These are phyloP conservation scores for Cicer chorassanicum DNA, from an alignment of 306 rosid genomes.

Conservation along the genomic window DNA sequence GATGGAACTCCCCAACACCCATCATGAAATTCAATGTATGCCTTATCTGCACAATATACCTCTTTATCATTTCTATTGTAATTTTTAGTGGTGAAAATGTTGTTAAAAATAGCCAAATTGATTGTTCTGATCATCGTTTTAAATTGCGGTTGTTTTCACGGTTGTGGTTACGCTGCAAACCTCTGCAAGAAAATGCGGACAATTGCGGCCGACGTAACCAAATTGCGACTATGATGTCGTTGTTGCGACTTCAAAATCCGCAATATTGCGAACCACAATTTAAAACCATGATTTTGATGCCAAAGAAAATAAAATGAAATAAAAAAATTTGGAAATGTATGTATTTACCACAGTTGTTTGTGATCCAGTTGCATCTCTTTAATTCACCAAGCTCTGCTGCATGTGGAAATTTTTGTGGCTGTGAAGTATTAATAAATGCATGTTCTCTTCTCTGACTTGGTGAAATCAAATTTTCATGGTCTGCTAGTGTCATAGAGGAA, in stretches of 20 bases:
- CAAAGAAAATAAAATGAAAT: slow-evolving; percentile 7
- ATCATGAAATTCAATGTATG: slow-evolving; percentile 86
- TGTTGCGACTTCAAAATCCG: no score
- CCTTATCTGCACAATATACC: slow-evolving; percentile 65
- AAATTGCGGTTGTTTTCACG: no score
- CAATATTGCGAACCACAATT: no score
- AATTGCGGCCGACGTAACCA: no score
- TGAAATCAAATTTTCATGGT: slow-evolving; percentile 58
- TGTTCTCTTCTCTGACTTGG: slow-evolving; percentile 58
- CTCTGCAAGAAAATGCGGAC: no score
- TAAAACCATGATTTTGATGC: not conserved
- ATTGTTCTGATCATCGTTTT: no score
- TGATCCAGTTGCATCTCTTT: slow-evolving; percentile 87
- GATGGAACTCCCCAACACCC: slow-evolving; percentile 98
- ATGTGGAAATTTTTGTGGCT: slow-evolving; percentile 34
- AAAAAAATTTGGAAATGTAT: not conserved
- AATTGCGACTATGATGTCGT: no score
- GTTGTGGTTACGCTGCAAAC: no score
- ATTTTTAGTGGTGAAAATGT: not conserved
- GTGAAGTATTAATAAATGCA: slow-evolving; percentile 44
- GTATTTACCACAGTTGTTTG: slow-evolving; percentile 70
- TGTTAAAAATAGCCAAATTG: no score
- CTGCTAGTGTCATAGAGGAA: slow-evolving; percentile 61
- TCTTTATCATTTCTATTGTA: slow-evolving; percentile 41
- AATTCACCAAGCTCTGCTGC: slow-evolving; percentile 54